Conservation (phyloP, 805 yeast species). For the Candida odintsovae region DNA sequence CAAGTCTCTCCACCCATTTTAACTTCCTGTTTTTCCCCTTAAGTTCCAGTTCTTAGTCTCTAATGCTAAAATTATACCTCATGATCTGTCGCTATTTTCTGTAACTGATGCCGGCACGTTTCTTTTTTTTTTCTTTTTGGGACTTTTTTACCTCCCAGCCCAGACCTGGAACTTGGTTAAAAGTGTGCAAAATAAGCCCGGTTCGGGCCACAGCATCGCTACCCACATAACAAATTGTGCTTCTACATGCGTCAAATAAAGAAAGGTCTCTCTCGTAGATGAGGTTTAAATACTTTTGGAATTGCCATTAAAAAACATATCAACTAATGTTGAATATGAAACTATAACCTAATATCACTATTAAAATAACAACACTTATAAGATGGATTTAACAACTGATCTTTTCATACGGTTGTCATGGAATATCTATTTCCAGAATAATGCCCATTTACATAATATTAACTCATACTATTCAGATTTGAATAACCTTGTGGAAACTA, state of each 20-base stretch:
- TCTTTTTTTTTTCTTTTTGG: not conserved
- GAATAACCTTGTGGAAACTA: slow-evolving; percentile 11
- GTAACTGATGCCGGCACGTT: not conserved
- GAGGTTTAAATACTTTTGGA: not conserved
- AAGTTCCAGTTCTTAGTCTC: too few species aligned
- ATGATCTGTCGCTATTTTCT: too few species aligned
- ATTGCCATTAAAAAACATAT: not conserved
- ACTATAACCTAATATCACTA: too few species aligned
- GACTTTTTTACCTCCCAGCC: too few species aligned
- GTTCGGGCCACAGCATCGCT: not conserved
- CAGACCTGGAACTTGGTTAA: not conserved
- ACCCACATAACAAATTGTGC: not conserved
- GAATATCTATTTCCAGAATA: slow-evolving; percentile 9
- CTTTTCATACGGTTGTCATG: slow-evolving; percentile 15
- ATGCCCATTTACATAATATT: not conserved
- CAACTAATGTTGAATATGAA: too few species aligned
- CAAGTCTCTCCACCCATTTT: too few species aligned
- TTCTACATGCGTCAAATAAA: not conserved
- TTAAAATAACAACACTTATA: too few species aligned
- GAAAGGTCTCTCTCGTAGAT: not conserved
- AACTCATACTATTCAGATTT: slow-evolving; percentile 7
- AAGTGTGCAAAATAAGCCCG: not conserved
- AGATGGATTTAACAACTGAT: slow-evolving; percentile 1
- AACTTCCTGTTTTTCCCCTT: too few species aligned
- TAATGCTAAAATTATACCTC: too few species aligned